Evolutionary conservation across 352 stramenopile genomes (phyloP).

Genomic region (Globisporangium paddicum): DNA sequence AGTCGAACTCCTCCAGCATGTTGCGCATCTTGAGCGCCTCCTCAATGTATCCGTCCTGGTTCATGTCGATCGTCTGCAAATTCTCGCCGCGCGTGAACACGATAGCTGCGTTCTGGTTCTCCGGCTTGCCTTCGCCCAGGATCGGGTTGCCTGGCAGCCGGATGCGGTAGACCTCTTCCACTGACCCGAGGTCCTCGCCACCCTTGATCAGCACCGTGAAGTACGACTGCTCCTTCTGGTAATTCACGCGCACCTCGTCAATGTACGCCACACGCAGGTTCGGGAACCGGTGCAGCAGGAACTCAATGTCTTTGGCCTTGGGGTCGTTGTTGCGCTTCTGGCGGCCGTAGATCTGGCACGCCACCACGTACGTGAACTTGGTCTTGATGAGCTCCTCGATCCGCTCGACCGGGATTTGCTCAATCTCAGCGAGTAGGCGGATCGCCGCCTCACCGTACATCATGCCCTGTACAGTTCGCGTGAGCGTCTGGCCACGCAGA

Average conservation of each 20-base stretch:
- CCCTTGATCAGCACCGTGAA: slow-evolving; percentile 98
- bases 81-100: slow-evolving; percentile 98
- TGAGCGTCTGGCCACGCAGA: slow-evolving; percentile 95
- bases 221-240: slow-evolving; percentile 93
- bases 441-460: slow-evolving; percentile 99
- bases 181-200: slow-evolving; percentile 43
- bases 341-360: slow-evolving; percentile 97
- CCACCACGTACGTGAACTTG: slow-evolving; percentile 99
- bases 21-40: slow-evolving; percentile 99
- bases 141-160: slow-evolving; percentile 98
- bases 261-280: slow-evolving; percentile 98
- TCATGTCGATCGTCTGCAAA: slow-evolving; percentile 99
- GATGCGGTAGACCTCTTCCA: slow-evolving; percentile 96
- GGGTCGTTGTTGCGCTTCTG: slow-evolving; percentile 98
- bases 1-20: slow-evolving; percentile 97
- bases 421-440: slow-evolving; percentile 95
- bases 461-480: slow-evolving; percentile 97
- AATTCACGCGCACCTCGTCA: slow-evolving; percentile 95
- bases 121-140: slow-evolving; percentile 98
- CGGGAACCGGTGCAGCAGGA: slow-evolving; percentile 95
- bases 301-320: slow-evolving; percentile 98
- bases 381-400: slow-evolving; percentile 97
- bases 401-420: slow-evolving; percentile 85
- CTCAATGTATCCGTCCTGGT: slow-evolving; percentile 99
- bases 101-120: slow-evolving; percentile 99